phyloP scores from a whole-genome alignment of 169 alveolate species.

The Plasmodium falciparum region DNA sequence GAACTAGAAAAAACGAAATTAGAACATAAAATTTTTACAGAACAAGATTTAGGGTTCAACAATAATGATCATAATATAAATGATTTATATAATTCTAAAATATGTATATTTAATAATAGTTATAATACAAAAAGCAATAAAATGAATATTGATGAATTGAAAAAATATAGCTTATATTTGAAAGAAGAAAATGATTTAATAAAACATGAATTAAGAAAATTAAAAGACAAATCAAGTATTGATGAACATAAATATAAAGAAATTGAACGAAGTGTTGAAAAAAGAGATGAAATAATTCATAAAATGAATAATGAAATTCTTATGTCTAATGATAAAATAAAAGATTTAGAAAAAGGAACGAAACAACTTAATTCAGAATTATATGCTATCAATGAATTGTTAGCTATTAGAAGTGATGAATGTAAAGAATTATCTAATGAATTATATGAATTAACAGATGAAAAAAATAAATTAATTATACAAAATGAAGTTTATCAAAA shows the following conservation, averaged over 20 bases:
- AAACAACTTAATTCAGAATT: constrained; percentile 53
- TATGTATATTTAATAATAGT: constrained; percentile 60
- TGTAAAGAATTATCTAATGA: constrained; percentile 62
- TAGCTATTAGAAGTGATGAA: constrained; percentile 73
- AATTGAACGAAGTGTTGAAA: constrained; percentile 59
- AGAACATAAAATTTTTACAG: constrained; percentile 53
- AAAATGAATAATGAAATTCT: constrained; percentile 70
- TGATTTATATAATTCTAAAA: constrained; percentile 25
- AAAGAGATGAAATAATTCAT: constrained; percentile 65
- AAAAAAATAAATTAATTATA: constrained; percentile 50
- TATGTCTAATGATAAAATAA: constrained; percentile 55
- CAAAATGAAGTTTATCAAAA: constrained; percentile 57
- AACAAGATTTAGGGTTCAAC: constrained; percentile 57
- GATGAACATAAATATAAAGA: constrained; percentile 63
- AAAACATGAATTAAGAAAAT: constrained; percentile 66
- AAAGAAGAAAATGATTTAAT: constrained; percentile 71
- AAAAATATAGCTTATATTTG: constrained; percentile 62
- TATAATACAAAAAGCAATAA: neutral
- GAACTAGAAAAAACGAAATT: constrained; percentile 53
- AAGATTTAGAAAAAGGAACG: constrained; percentile 60
- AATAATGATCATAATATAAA: constrained; percentile 13
- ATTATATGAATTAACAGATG: constrained; percentile 62
- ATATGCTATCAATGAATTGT: constrained; percentile 59
- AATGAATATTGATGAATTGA: constrained; percentile 18
- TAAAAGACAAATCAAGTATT: constrained; percentile 35